Conservation (phyloP, 2,329 filamentous ascomycete species). For the Ophiobolus disseminans region DNA sequence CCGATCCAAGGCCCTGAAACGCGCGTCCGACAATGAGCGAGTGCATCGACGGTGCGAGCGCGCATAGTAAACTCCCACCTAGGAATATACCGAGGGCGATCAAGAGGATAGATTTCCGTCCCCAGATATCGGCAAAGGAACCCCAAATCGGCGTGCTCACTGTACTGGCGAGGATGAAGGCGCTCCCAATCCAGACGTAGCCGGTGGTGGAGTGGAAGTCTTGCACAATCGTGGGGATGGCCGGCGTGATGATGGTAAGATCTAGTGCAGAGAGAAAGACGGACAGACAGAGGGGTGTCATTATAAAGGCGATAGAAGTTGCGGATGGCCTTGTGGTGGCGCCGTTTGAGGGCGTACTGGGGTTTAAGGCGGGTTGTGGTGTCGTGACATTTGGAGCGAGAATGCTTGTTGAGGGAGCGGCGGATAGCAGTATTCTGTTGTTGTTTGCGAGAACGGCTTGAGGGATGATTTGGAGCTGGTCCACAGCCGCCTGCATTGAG, state of each 20-base stretch:
- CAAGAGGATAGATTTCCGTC: conserved; percentile 59
- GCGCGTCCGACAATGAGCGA: conserved; percentile 60
- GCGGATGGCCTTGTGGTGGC: neutral
- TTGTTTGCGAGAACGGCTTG: neutral
- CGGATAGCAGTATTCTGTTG: neutral
- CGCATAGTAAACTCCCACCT: conserved; percentile 56
- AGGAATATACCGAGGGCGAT: conserved; percentile 56
- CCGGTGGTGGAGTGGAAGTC: conserved; percentile 69
- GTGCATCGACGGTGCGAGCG: conserved; percentile 52
- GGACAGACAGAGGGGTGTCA: conserved; percentile 1
- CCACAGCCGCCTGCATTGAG: neutral
- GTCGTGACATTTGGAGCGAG: neutral
- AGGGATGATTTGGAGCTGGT: neutral
- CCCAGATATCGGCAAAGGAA: conserved; percentile 61
- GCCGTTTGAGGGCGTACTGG: neutral
- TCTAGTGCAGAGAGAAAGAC: conserved; percentile 42
- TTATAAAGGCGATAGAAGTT: neutral
- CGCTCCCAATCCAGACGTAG: conserved; percentile 76
- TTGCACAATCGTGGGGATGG: conserved; percentile 66
- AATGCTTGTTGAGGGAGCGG: neutral
- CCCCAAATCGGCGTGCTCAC: conserved; percentile 71
- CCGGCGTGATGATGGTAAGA: conserved; percentile 66
- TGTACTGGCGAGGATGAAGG: conserved; percentile 71
- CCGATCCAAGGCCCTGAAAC: conserved; percentile 59
- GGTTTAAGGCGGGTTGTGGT: neutral